Conservation (phyloP, 192 early-diverging fungal species). For the Neocallimastix lanati region DNA sequence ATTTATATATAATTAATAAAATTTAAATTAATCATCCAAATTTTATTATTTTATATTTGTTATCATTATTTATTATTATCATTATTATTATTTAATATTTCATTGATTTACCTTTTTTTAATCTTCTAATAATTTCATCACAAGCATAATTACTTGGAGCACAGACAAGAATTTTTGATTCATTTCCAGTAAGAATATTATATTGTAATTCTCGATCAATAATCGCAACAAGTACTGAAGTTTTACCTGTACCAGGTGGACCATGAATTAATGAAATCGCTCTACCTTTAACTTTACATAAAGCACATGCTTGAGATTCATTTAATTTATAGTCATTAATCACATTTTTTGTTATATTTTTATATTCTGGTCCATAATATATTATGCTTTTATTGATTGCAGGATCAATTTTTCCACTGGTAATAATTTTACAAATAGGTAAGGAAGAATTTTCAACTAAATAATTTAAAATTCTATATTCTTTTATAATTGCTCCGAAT, state of each 20-base stretch:
- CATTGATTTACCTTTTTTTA: slow-evolving; percentile 43
- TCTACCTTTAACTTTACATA: slow-evolving; percentile 31
- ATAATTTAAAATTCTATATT: too few relatives aligned
- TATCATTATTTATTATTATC: too few relatives aligned
- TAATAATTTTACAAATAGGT: too few relatives aligned
- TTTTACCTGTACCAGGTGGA: slow-evolving; percentile 59
- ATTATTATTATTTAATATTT: too few relatives aligned
- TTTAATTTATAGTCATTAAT: slow-evolving; percentile 50
- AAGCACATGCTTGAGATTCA: slow-evolving; percentile 70
- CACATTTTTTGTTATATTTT: neutral
- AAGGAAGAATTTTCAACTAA: too few relatives aligned
- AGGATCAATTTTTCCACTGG: too few relatives aligned
- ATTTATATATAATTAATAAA: too few relatives aligned
- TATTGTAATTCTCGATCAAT: slow-evolving; percentile 7
- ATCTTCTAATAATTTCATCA: slow-evolving; percentile 79
- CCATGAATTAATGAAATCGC: slow-evolving; percentile 77
- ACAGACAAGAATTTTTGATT: slow-evolving; percentile 47
- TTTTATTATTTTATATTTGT: too few relatives aligned
- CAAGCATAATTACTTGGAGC: slow-evolving; percentile 89
- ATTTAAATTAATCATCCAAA: slow-evolving; percentile 40
- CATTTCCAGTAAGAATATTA: too few relatives aligned
- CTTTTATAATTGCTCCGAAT: too few relatives aligned
- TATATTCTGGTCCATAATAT: neutral
- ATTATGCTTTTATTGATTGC: too few relatives aligned
- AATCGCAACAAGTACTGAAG: slow-evolving; percentile 76